These are phyloP conservation scores for Diaporthe helianthi DNA, from an alignment of 2,329 filamentous ascomycete genomes.

Conservation along the genomic window DNA sequence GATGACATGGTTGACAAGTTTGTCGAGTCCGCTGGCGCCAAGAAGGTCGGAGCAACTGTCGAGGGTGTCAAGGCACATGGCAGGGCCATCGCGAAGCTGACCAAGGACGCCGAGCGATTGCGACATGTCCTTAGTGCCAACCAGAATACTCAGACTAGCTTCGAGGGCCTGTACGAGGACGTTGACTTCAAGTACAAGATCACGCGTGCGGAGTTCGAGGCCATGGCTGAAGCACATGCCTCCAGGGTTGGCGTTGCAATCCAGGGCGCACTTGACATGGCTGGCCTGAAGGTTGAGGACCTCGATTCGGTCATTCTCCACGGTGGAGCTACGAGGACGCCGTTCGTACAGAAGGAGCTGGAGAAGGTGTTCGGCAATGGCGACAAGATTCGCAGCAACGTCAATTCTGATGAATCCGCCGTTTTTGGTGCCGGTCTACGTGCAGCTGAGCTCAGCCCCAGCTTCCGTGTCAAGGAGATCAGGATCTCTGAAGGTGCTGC, in stretches of 20 bases:
- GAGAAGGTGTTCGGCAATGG: slow-evolving; percentile 75
- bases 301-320: slow-evolving; percentile 92
- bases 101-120: slow-evolving; percentile 87
- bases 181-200: slow-evolving; percentile 94
- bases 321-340: slow-evolving; percentile 87
- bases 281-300: slow-evolving; percentile 75
- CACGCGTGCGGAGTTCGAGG: slow-evolving; percentile 80
- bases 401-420: slow-evolving; percentile 96
- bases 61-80: slow-evolving; percentile 76
- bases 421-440: slow-evolving; percentile 96
- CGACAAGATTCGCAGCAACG: slow-evolving; percentile 87
- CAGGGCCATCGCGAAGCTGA: slow-evolving; percentile 86
- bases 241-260: slow-evolving; percentile 74
- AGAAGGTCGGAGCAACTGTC: slow-evolving; percentile 67
- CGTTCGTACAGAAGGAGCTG: slow-evolving; percentile 90
- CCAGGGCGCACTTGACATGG: slow-evolving; percentile 74
- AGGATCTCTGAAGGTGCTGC: slow-evolving; percentile 77
- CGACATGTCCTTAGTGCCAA: slow-evolving; percentile 95
- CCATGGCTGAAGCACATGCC: slow-evolving; percentile 72
- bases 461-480: slow-evolving; percentile 98
- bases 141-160: slow-evolving; percentile 77
- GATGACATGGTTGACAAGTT: slow-evolving; percentile 88
- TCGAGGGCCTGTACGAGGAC: slow-evolving; percentile 91
- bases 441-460: slow-evolving; percentile 88
- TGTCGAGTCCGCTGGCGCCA: slow-evolving; percentile 70